Evolutionary conservation across 2,329 filamentous ascomycete genomes (phyloP), one percentile per base, ranked within the genome.

Genomic region (Pseudogymnoascus sp.): DNA sequence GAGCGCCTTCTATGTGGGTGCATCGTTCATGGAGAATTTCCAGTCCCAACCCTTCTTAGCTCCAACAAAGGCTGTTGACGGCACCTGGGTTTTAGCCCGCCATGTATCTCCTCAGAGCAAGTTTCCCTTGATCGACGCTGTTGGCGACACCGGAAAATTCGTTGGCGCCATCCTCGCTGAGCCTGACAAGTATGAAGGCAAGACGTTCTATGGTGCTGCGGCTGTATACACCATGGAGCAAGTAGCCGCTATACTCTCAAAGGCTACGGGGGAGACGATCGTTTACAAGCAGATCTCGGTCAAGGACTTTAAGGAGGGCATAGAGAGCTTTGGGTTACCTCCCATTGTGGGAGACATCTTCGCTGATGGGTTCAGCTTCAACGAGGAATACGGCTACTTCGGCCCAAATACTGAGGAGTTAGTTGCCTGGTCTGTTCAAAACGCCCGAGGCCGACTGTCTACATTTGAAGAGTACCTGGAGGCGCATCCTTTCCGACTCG

Each of bases 1-100:
- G 5, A 76, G 74, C 41, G 74, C 80, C 0, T 82, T 82, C 69
- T 76, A 78, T 62, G 71, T 75, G 79, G 73, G 0, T 75, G 70
- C 12, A 83, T 81, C 63, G 82, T 83, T 79, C 73, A 78, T 65
- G 66, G 63, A 66, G 56, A 68, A 67, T 12, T 66, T 67, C 31
- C 8, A 16, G 16, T 3, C 35, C 4, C 46, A 56, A 19, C 2
- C 10, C 46, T 69, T 69, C 4, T 41, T 69, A 16, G 63, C 67
- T 40, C 66, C 69, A 10, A 43, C 59, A 6, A 64, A 66, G 60
- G 66, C 62, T 31, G 61, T 60, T 0, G 68, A 71, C 22, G 67
- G 70, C 0, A 63, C 65, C 1, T 71, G 66, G 33, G 64, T 37
- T 0, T 37, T 72, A 1, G 43, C 31, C 1, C 60, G 68, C 2